Base-by-base conservation (phyloP, 768 basidiomycete genomes). In the Trametes villosa region DNA sequence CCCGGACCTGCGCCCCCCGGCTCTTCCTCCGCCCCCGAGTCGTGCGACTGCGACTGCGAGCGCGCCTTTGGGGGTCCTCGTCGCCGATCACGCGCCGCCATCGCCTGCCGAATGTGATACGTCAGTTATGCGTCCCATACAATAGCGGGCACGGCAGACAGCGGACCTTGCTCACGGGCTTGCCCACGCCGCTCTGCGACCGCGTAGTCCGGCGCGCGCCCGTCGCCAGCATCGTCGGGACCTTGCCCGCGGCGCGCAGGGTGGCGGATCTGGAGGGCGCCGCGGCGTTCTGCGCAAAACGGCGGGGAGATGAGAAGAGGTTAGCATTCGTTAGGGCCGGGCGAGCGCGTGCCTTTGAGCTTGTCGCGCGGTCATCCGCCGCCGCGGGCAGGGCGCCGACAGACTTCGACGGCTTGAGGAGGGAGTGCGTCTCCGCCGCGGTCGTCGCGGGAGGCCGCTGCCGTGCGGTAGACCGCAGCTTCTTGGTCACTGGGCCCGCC, bases 261-360 rank as follows among this genome's bases (percentile, higher is more conserved):
- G 71, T 59, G 79, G 76, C 68, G 79, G n/a, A 78, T 79, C 83
- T 85, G 75, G 87, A 81, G 72, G 86, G 81, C 76, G 83, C 81
- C 74, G 83, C 79, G 70, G 72, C 63, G 72, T 84, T 81, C 87
- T 90, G 88, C 77, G 84, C 84, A 84, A 82, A 82, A 84, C 86
- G 87, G 86, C 83, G 83, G 77, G 85, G 84, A 78, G 86, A 89
- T 89, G 88, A 91, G 89, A 89, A 88, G 81, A 88, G 81, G 80
- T 89, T 89, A 89, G 86, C 82, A 87, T 88, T 85, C 79, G 84
- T 86, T 83, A 89, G 83, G 83, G 86, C 88, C 87, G 86, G 87
- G 86, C 87, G 88, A 82, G 85, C 86, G 87, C 89, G 86, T 90
- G 87, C 91, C 90, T 92, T 92, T 65, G 68, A 70, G 67, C 67